Conservation (phyloP, 2,329 filamentous ascomycete genomes). For the Arthrinium phaeospermum region DNA sequence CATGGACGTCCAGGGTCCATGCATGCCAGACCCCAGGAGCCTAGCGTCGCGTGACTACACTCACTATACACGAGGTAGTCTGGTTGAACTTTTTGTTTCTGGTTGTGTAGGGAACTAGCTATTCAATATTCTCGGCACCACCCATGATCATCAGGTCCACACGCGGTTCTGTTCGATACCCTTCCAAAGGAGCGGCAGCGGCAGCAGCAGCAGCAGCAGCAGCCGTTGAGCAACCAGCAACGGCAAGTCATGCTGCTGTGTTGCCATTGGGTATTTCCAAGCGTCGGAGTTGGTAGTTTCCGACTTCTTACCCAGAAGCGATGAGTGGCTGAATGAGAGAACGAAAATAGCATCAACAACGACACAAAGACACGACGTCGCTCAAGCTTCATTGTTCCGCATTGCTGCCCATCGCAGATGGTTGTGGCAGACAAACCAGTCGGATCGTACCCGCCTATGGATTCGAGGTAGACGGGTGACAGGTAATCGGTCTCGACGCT, state of each 20-base stretch:
- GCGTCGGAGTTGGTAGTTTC: background rate
- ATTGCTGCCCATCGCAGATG: slow-evolving; percentile 7
- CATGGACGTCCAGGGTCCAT: background rate
- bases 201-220: too few relatives aligned
- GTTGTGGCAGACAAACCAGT: background rate
- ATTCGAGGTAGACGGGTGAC: background rate
- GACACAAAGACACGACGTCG: background rate
- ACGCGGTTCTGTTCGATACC: background rate
- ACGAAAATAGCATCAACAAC: background rate
- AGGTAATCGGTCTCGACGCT: background rate
- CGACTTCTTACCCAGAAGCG: background rate
- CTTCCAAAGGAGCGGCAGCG: background rate
- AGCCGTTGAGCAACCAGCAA: background rate
- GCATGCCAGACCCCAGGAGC: background rate
- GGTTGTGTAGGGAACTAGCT: background rate
- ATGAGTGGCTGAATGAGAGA: background rate
- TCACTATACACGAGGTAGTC: background rate
- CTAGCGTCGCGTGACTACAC: background rate
- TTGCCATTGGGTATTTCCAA: background rate
- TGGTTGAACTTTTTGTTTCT: background rate
- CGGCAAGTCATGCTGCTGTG: background rate
- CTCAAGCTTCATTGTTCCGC: background rate
- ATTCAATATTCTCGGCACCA: background rate
- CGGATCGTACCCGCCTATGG: background rate
- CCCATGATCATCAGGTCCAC: background rate